Evolutionary conservation across 768 basidiomycete genomes (phyloP), one percentile per base, ranked within the genome.

Genomic region (Lentinula sp.): DNA sequence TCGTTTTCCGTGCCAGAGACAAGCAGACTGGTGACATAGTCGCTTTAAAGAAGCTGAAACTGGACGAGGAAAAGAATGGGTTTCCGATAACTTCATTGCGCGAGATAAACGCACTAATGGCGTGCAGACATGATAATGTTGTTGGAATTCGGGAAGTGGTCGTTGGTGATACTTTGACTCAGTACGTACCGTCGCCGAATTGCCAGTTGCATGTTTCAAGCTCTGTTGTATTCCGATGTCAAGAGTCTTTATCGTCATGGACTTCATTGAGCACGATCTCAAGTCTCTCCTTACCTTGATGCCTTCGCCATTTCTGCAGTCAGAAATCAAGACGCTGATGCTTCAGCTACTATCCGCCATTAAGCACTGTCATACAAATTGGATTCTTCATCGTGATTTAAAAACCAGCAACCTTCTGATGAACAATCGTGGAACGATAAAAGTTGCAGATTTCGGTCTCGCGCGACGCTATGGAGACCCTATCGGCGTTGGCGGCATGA

Each of bases 181-280:
- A 99, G 97, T 98, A 77, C 81, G 96, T 91, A 62, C 43, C 50
- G 56, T 57, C 32, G 51, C 58, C 65, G 62, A 71, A 74, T 70
- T 70, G 73, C 67, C 64, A 59, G 34, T 51, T 64, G 63, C 60
- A 66, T 64, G 65, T 64, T 62, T 62, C 42, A 35, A 59, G 48
- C 37, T 50, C 45, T 50, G 57, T 59, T 48, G 63, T 66, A 46
- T 50, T 70, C 48, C 39, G 13, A 28, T 16, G 3, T 28, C 64
- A 75, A 98, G 97, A 78, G 93, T 98, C 48, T 99, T 95, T 73
- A 95, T 99, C 65, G 97, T 98, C 39, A 97, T 97, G 95, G 95
- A 97, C 72, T 99, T 99, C 70, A 96, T 99, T 70, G 97, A 99
- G 74, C 97, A 99, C 73, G 97, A 99, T 73, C 88, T 99, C 71